Evolutionary conservation across 352 stramenopile species (phyloP), one percentile per base, ranked within the genome.

Genomic region (Globisporangium paroecandrum): DNA sequence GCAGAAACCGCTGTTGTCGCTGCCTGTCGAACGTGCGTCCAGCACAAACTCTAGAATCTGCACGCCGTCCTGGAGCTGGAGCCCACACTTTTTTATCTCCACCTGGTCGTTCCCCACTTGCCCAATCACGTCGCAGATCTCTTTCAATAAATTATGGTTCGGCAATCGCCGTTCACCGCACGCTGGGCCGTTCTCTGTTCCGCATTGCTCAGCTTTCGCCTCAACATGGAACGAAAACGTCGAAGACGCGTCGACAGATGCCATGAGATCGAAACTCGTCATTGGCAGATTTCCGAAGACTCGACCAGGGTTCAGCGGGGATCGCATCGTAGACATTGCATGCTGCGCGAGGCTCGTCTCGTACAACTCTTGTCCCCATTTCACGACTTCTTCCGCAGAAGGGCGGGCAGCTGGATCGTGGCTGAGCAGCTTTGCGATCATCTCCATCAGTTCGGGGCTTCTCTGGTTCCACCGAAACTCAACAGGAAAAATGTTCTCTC

Each of bases 81-180:
- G 72, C 1, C 85, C 87, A 54, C 83, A 95, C 64, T 90, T 90
- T 61, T 91, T 91, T 58, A 95, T 93, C 79, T 89, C 85, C 29
- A 93, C 81, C 47, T 79, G 76, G 10, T 82, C 80, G 24, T 79
- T 74, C 54, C 77, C 82, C 62, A 88, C 74, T 38, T 77, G 66
- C 5, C 75, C 78, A 49, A 95, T 91, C 62, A 93, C 81, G 55
- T 95, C 85, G 69, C 83, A 93, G 46, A 95, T 73, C 69, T 91
- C 76, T 71, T 93, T 90, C 69, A 95, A 85, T 80, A 95, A 85
- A 74, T 93, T 87, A 86, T 95, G 87, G 70, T 93, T 91, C 22
- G 85, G 85, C 58, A 90, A 71, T 32, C 79, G 77, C 34, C 78
- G 78, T 49, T 89, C 82, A n/a, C 71, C 71, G 25, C 78, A 75